These are phyloP conservation scores for Solanum aculeatissimum DNA, from an alignment of 305 asterid species.

Conservation along the genomic window DNA sequence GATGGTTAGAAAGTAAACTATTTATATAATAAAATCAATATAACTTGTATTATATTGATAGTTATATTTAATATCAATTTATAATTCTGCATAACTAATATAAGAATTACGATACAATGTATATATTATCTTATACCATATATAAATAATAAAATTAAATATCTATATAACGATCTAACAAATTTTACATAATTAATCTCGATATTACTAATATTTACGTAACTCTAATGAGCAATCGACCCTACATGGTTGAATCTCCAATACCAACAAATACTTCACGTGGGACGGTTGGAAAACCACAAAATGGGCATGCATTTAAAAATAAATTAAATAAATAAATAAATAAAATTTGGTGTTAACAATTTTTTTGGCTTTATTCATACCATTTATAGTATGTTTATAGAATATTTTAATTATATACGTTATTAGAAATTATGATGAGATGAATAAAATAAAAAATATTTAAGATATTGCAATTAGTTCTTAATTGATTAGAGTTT, in stretches of 20 bases:
- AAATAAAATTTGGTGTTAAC: background rate
- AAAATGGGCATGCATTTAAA: background rate
- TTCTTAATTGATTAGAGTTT: background rate
- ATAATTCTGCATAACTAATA: background rate
- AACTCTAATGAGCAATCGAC: rapidly evolving
- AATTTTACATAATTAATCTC: rapidly evolving
- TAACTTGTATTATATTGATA: too few relatives aligned
- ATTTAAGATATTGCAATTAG: background rate
- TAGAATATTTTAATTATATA: background rate
- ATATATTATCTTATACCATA: background rate
- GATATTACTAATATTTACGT: rapidly evolving
- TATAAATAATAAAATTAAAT: background rate
- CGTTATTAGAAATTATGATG: background rate
- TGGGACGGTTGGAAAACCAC: background rate
- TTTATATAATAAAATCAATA: background rate
- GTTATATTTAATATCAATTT: background rate
- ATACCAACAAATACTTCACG: background rate
- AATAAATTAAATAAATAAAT: too few relatives aligned
- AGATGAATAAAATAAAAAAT: too few relatives aligned
- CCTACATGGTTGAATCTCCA: background rate
- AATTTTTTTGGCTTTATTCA: background rate
- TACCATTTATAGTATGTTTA: background rate
- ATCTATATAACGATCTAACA: background rate
- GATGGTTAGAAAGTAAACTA: background rate
- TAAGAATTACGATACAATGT: background rate